Evolutionary conservation across 2,329 filamentous ascomycete genomes (phyloP), one percentile per base, ranked within the genome.

Genomic region (Kalaharituber pfeilii): DNA sequence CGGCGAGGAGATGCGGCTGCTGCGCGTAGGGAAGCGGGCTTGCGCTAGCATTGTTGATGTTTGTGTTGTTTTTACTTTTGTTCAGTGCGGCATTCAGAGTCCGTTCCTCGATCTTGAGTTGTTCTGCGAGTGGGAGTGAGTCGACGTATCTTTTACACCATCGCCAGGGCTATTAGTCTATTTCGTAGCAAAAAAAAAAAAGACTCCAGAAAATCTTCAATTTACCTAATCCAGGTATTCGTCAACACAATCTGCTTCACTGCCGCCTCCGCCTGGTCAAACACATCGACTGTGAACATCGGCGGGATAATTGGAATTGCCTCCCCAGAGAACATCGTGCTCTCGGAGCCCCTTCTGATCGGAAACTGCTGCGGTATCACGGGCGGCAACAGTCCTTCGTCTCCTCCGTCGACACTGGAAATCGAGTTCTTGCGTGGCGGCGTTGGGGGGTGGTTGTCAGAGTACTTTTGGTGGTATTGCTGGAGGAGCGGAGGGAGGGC

Each of bases 221-320:
- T 56, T 33, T 53, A 59, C 56, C 59, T 51, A 22, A 61, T 56
- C 80, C 80, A 83, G 0, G 80, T 83, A 63, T 82, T 82, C 13
- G 78, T 81, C 56, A 82, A 68, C 2, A 83, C 79, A 5, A 82
- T 70, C 56, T 82, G 79, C 66, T 80, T 81, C 67, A 83, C 75
- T 60, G 73, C 74, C n/a, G 67, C 66, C 62, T 79, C 73, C 0
- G 78, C 76, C 3, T 68, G 70, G 60, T 81, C 77, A 61, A 83
- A 82, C 1, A 82, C 70, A 0, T 63, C 63, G 3, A 68, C 65
- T 50, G 72, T 67, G 53, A 82, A 82, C 0, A n/a, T 36, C 9
- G 30, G 30, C 30, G 30, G 30, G 30, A 57, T 66, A 0, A 67
- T 65, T 0, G 77, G 70, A 24, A 77, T 69, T 0, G 70, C 68